A percentile compares a stretch with the other conserved stretches of the same genome.
Evolutionary conservation across 306 rosid genomes (phyloP).

Genomic region (Trichosanthes truncata): DNA sequence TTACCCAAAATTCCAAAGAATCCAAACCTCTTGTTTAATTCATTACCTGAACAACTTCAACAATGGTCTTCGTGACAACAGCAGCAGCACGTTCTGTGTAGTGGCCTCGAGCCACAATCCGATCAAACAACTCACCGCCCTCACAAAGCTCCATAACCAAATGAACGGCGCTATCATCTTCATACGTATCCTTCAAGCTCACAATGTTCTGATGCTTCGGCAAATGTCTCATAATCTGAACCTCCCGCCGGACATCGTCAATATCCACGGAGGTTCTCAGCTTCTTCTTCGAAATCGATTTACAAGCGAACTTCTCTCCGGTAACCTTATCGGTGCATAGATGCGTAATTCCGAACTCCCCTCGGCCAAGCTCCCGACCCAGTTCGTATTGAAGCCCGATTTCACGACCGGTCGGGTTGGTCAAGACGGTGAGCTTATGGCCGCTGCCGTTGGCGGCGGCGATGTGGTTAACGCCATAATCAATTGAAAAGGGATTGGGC

Average conservation of each 20-base stretch:
- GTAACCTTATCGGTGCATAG: conserved; percentile 58
- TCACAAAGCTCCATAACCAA: conserved; percentile 99
- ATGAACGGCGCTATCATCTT: conserved; percentile 79
- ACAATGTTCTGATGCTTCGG: conserved; percentile 66
- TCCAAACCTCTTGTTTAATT: background rate
- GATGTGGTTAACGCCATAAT: conserved; percentile 18
- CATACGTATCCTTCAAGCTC: conserved; percentile 65
- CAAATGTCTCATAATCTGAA: conserved; percentile 78
- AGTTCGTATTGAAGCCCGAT: conserved; percentile 54
- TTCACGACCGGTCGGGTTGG: conserved; percentile 61
- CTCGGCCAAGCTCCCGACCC: conserved; percentile 86
- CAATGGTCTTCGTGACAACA: conserved; percentile 65
- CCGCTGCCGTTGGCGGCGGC: conserved; percentile 7
- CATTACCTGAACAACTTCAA: conserved; percentile 93
- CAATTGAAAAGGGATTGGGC: conserved; percentile 53
- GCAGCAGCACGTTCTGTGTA: conserved; percentile 98
- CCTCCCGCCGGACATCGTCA: conserved; percentile 89
- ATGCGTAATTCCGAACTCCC: conserved; percentile 88
- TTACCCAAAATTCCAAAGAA: background rate
- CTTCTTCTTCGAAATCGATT: conserved; percentile 90
- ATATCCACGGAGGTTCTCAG: conserved; percentile 65
- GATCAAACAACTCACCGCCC: conserved; percentile 88
- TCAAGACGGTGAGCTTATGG: conserved; percentile 43
- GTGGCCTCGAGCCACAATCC: conserved; percentile 89
- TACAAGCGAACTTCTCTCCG: conserved; percentile 53